Conservation (phyloP, 1,284 basidiomycete species). For the Sanghuangporus baumii region DNA sequence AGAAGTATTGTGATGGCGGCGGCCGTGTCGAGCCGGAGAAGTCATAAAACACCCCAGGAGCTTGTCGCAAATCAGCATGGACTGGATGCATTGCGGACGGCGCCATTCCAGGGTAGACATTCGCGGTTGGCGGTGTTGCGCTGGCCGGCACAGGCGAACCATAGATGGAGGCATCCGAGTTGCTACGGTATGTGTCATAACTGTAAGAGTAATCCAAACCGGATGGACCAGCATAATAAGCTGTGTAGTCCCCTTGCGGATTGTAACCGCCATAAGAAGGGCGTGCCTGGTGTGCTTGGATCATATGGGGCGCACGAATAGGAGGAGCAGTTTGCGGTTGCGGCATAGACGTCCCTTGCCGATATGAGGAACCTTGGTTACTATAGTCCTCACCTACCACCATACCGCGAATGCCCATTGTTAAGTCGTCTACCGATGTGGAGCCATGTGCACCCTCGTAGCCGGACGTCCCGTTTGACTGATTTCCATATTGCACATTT, state of each 20-base stretch:
- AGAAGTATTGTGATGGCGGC: conserved; percentile 54
- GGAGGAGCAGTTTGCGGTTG: conserved; percentile 26
- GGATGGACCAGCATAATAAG: conserved; percentile 45
- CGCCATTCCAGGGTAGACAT: conserved; percentile 42
- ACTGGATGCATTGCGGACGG: conserved; percentile 40
- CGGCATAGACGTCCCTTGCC: conserved; percentile 21
- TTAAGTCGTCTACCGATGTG: conserved; percentile 45
- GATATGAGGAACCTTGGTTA: conserved; percentile 25
- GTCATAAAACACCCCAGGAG: conserved; percentile 56
- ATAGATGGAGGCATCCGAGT: conserved; percentile 48
- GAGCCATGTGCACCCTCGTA: conserved; percentile 42
- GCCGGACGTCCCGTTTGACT: conserved; percentile 25
- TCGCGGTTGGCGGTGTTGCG: conserved; percentile 34
- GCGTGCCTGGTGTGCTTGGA: conserved; percentile 30
- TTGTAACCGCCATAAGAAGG: conserved; percentile 43
- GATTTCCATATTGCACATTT: conserved; percentile 26
- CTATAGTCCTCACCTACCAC: conserved; percentile 57
- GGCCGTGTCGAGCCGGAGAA: conserved; percentile 44
- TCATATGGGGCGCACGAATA: conserved; percentile 20
- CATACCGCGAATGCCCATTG: conserved; percentile 58
- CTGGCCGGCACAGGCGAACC: conserved; percentile 35
- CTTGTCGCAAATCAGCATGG: conserved; percentile 41
- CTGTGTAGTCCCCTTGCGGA: conserved; percentile 48
- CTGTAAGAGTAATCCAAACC: conserved; percentile 41
- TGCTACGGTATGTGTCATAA: conserved; percentile 48